Evolutionary conservation across 1,284 basidiomycete genomes (phyloP).

Genomic region (Boletus mariae): DNA sequence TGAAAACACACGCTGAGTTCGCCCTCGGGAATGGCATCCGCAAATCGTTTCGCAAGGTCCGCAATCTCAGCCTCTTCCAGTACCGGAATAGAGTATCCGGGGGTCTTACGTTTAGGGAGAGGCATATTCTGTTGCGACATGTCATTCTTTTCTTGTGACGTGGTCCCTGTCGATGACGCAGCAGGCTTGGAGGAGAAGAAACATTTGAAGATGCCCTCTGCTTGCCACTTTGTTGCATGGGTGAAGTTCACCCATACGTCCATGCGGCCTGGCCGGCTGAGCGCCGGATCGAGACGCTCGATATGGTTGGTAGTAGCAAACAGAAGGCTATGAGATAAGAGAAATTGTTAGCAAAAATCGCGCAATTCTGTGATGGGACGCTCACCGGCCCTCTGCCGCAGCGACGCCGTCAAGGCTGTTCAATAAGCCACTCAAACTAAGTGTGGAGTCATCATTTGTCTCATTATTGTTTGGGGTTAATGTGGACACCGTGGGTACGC

Average conservation of each 20-base stretch:
- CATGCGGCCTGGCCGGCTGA: conserved; percentile 80
- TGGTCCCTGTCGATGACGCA: conserved; percentile 17
- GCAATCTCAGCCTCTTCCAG: conserved; percentile 70
- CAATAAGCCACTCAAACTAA: conserved; percentile 76
- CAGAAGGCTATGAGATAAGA: conserved; percentile 48
- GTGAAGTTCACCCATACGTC: conserved; percentile 88
- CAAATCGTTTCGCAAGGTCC: conserved; percentile 72
- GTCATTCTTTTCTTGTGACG: conserved; percentile 38
- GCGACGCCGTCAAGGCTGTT: conserved; percentile 86
- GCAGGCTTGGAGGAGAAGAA: conserved; percentile 73
- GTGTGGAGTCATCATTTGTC: conserved; percentile 67
- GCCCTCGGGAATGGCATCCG: conserved; percentile 72
- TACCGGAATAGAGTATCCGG: conserved; percentile 57
- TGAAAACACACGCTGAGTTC: conserved; percentile 67
- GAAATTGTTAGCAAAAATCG: conserved; percentile 14
- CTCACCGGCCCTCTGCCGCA: conserved; percentile 79
- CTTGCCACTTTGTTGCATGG: conserved; percentile 83
- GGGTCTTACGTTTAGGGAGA: conserved; percentile 59
- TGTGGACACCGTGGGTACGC: conserved; percentile 50
- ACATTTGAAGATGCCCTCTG: conserved; percentile 86
- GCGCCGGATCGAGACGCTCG: conserved; percentile 78
- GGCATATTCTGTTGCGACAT: conserved; percentile 64
- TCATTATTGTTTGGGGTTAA: conserved; percentile 43
- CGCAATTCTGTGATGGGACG: conserved; percentile 10
- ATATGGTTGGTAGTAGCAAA: conserved; percentile 86